Evolutionary conservation across 176 grass and related monocot species (phyloP).

Genomic region (Pharus latifolius): DNA sequence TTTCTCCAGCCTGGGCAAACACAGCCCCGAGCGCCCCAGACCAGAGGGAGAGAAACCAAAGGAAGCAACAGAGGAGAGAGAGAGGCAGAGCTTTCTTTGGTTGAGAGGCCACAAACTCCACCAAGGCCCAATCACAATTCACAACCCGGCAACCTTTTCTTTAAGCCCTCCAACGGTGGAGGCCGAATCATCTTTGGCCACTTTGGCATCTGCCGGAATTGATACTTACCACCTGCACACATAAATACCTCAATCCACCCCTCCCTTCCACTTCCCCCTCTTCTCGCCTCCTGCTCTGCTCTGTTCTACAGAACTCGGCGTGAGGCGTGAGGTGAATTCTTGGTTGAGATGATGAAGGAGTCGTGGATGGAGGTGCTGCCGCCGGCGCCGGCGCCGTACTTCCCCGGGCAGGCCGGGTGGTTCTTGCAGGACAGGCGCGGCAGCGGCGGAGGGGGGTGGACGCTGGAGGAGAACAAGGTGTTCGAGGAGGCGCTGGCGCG

Average conservation of each 20-base stretch:
- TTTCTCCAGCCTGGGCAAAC: slow-evolving; percentile 25
- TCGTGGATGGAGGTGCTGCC: slow-evolving; percentile 74
- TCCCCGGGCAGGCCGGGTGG: slow-evolving; percentile 30
- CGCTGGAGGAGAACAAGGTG: slow-evolving; percentile 71
- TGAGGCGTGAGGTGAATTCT: neutral
- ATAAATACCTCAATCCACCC: neutral
- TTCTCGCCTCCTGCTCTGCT: neutral
- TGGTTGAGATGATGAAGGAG: slow-evolving; percentile 58
- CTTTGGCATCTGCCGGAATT: slow-evolving; percentile 51
- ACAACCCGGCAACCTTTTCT: slow-evolving; percentile 3
- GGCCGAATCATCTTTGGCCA: slow-evolving; percentile 31
- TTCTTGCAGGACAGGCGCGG: slow-evolving; percentile 16
- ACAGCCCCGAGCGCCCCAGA: too few relatives aligned
- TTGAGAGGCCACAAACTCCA: slow-evolving; percentile 64
- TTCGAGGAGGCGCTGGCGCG: slow-evolving; percentile 75
- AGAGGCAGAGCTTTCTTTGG: slow-evolving; percentile 15
- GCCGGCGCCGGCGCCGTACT: slow-evolving; percentile 28
- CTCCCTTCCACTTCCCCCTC: slow-evolving; percentile 3
- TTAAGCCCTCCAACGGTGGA: slow-evolving; percentile 45
- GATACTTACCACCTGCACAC: too few relatives aligned
- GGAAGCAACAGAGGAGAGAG: neutral
- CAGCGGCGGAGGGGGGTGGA: slow-evolving; percentile 36
- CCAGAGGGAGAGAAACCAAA: neutral
- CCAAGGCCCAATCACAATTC: slow-evolving; percentile 43
- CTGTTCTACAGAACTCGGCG: neutral